Base-by-base conservation (phyloP, 139 green algal species). In the Tetratostichococcus sp. region DNA sequence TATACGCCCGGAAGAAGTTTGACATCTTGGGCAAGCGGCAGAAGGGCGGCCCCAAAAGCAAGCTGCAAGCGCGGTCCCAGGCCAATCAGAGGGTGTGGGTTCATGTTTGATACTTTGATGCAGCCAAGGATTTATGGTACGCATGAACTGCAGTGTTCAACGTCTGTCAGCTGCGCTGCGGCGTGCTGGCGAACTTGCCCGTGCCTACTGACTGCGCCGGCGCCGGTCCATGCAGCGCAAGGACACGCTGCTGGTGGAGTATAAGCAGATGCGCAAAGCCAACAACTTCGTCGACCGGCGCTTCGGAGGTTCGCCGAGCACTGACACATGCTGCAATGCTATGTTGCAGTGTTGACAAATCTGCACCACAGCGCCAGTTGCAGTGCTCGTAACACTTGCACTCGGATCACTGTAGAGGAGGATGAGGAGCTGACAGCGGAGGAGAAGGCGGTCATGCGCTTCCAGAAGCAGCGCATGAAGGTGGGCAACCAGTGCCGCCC, bases 281-380 rank as follows among this genome's bases (percentile, higher is more conserved):
- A 99, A 98, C 75, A 86, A 82, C 1, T 98, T 99, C 73, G 78
- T 97, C 1, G 95, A 99, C 83, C 79, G 87, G 22, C 94, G 95
- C 22, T 97, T 99, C 70, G 95, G 95, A 59, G 90, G 89, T 93
- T 74, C 32, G 85, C 5, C n/a, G 3, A 4, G n/a, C n/a, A n/a
- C n/a, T n/a, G n/a, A 50, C 11, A 50, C 39, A 21, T 50, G 39
- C 39, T 50, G 39, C 8, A 50, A 50, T 21, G 39, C 6, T 50
- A 11, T 50, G 39, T 50, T 50, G 39, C n/a, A n/a, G n/a, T n/a
- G n/a, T n/a, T n/a, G n/a, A n/a, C n/a, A n/a, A n/a, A n/a, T n/a
- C n/a, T n/a, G n/a, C n/a, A n/a, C n/a, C n/a, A n/a, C n/a, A n/a
- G n/a, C n/a, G n/a, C n/a, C n/a, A n/a, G n/a, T n/a, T n/a, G n/a